Evolutionary conservation across 805 yeast species (phyloP).

Genomic region (Metschnikowia peoriensis): DNA sequence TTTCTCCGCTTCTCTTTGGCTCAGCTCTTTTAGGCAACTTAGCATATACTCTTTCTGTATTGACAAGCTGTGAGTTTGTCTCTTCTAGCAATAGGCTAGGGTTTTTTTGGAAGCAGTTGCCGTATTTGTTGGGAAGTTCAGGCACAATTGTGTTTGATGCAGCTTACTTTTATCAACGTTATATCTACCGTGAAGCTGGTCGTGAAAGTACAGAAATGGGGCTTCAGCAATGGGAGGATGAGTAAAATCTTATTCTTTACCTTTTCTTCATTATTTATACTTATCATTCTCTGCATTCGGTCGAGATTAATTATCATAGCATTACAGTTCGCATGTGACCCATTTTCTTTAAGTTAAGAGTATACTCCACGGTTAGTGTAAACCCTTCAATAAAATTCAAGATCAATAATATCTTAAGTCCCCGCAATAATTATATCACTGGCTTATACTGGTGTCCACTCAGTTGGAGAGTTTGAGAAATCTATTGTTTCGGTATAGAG

Average conservation of each 20-base stretch:
- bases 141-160: conserved; percentile 83
- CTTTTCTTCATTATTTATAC: too few species aligned
- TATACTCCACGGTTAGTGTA: too few species aligned
- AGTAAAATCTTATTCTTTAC: neutral
- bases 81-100: conserved; percentile 28
- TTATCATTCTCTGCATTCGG: too few species aligned
- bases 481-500: too few species aligned
- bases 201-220: conserved; percentile 10
- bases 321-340: too few species aligned
- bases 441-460: too few species aligned
- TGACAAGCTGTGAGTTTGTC: conserved; percentile 57
- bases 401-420: too few species aligned
- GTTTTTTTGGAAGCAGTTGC: conserved; percentile 69
- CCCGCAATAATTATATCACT: too few species aligned
- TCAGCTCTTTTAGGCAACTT: conserved; percentile 78
- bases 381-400: too few species aligned
- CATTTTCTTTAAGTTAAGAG: too few species aligned
- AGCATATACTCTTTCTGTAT: conserved; percentile 71
- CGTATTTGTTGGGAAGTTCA: conserved; percentile 79
- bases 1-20: conserved; percentile 75
- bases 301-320: too few species aligned
- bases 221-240: conserved; percentile 8
- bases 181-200: conserved; percentile 24
- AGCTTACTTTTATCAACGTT: conserved; percentile 63
- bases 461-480: too few species aligned